These are phyloP conservation scores for Brassica incana DNA, from an alignment of 345 rosid species.

Conservation along the genomic window DNA sequence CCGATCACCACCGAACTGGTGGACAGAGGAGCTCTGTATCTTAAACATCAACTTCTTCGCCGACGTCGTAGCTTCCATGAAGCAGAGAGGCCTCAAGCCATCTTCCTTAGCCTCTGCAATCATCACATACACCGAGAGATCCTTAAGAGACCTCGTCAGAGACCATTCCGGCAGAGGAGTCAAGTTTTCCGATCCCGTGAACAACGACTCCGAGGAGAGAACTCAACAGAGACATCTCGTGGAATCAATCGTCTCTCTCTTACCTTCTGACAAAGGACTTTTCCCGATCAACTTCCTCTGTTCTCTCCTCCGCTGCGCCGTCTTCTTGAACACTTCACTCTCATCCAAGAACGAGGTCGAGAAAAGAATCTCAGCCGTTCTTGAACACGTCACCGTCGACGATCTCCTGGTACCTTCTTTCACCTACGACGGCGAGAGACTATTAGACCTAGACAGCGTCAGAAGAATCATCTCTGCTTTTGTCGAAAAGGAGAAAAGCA, in stretches of 20 bases:
- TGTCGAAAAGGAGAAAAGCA: slow-evolving; percentile 79
- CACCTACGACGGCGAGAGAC: slow-evolving; percentile 78
- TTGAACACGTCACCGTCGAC: slow-evolving; percentile 76
- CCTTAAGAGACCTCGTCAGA: slow-evolving; percentile 77
- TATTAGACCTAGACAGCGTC: slow-evolving; percentile 79
- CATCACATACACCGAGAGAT: slow-evolving; percentile 75
- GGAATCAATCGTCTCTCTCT: slow-evolving; percentile 59
- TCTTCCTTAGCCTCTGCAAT: slow-evolving; percentile 61
- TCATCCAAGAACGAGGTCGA: slow-evolving; percentile 75
- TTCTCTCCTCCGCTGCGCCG: slow-evolving; percentile 83
- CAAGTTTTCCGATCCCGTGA: slow-evolving; percentile 37
- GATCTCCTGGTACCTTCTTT: slow-evolving; percentile 78
- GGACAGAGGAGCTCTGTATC: slow-evolving; percentile 90
- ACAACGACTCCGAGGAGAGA: slow-evolving; percentile 43
- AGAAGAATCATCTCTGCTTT: slow-evolving; percentile 69
- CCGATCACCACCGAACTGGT: slow-evolving; percentile 90
- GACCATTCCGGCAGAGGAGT: slow-evolving; percentile 68
- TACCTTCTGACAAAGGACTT: slow-evolving; percentile 75
- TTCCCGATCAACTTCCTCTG: slow-evolving; percentile 80
- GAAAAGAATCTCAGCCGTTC: slow-evolving; percentile 64
- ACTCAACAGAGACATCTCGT: slow-evolving; percentile 60
- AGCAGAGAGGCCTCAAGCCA: slow-evolving; percentile 63
- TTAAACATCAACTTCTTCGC: slow-evolving; percentile 56
- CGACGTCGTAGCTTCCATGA: slow-evolving; percentile 62
- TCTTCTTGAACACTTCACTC: slow-evolving; percentile 57